Evolutionary conservation across 345 rosid genomes (phyloP), one percentile per base, ranked within the genome.

Genomic region (Populus euphratica): DNA sequence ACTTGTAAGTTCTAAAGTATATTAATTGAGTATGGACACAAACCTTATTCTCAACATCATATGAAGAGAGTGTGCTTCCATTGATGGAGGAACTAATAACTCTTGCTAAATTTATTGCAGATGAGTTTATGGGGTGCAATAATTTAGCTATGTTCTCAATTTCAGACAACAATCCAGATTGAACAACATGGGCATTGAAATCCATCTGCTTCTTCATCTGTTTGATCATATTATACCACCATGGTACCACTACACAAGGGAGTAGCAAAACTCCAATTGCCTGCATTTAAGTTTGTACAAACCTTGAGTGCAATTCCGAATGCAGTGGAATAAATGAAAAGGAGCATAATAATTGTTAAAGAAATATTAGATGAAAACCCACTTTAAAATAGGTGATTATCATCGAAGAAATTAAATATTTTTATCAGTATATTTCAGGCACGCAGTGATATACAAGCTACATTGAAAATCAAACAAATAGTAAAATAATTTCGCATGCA

Each of bases 51-150:
- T 81, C 27, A 3, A 86, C 43, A 2, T 66, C 68, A 18, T 70
- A 27, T 61, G 80, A 81, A 0, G 86, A 81, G 68, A 77, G 56
- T 43, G 61, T 64, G 23, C 31, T 79, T 64, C 70, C 71, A 72
- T 80, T 52, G 27, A 82, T 47, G 21, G 85, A 86, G 10, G 81
- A 69, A 61, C 67, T 77, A 20, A 79, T 27, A 63, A 82, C 10
- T 54, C 73, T 74, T 3, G 87, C 85, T 54, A 86, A 78, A 61
- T 61, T 76, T 17, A 76, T 20, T 27, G 85, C 88, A 8, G 84
- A 81, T 13, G 85, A 76, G 47, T 74, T 85, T 1, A 84, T n/a
- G 2, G 87, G 80, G 16, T 71, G 44, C 4, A 85, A n/a, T 9
- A 78, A 25, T 27, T 70, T 76, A 11, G 80, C 82, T 1, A 69